phyloP scores from a whole-genome alignment of 331 rosid genomes.

The Quercus lobata region DNA sequence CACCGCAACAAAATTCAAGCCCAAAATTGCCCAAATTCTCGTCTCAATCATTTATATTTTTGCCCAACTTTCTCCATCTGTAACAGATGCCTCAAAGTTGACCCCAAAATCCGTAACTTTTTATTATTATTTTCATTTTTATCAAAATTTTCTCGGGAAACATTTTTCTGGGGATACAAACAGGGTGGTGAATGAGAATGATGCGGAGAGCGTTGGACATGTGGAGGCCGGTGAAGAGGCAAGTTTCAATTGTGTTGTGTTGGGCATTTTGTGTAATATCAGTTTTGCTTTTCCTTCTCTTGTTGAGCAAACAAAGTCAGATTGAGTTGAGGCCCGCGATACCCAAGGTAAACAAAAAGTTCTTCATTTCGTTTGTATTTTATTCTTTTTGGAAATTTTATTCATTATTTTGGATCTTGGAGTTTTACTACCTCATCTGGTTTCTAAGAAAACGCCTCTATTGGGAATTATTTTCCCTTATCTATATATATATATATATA shows the following conservation, averaged over 20 bases:
- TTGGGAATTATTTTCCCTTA: too few species aligned
- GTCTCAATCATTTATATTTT: too few species aligned
- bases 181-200: constrained; percentile 31
- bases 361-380: not conserved
- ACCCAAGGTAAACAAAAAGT: constrained; percentile 40
- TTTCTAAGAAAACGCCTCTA: constrained; percentile 1
- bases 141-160: not conserved
- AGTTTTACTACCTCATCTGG: constrained; percentile 5
- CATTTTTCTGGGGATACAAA: constrained; percentile 2
- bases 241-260: constrained; percentile 65
- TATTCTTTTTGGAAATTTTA: not conserved
- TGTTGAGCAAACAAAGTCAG: constrained; percentile 58
- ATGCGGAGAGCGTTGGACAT: constrained; percentile 67
- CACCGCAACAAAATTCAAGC: too few species aligned
- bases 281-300: constrained; percentile 54
- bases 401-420: not conserved
- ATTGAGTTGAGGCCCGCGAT: constrained; percentile 63
- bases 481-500: too few species aligned
- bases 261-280: constrained; percentile 59
- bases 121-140: not conserved
- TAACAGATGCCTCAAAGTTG: too few species aligned
- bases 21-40: too few species aligned
- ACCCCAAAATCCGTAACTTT: too few species aligned
- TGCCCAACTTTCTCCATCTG: too few species aligned
- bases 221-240: constrained; percentile 69